Conservation (phyloP, 2,329 filamentous ascomycete species). For the Verticillium albo-atrum region DNA sequence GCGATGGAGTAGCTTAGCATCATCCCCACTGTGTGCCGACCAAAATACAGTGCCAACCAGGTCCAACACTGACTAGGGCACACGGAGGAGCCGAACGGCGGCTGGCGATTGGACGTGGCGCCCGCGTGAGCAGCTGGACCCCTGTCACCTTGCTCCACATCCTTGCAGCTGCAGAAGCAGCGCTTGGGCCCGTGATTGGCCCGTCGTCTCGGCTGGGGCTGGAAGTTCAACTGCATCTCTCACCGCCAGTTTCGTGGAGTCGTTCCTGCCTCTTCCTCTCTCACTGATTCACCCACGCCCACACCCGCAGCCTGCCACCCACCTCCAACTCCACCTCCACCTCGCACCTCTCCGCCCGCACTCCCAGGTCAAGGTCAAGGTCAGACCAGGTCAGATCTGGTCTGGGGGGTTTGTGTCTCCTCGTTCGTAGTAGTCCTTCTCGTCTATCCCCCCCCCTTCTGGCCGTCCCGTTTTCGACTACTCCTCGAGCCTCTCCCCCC, state of each 20-base stretch:
- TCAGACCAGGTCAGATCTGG: background rate
- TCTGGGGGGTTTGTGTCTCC: background rate
- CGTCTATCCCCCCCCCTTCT: constrained; percentile 6
- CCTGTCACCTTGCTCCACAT: constrained; percentile 13
- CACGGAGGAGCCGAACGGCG: constrained; percentile 6
- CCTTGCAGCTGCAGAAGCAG: constrained; percentile 13
- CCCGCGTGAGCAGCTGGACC: constrained; percentile 12
- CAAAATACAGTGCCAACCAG: constrained; percentile 10
- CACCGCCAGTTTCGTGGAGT: constrained; percentile 23
- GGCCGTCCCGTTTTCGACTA: background rate
- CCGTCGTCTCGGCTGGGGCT: constrained; percentile 17
- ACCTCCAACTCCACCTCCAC: constrained; percentile 5
- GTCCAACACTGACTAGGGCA: background rate
- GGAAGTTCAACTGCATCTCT: constrained; percentile 20
- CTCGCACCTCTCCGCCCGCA: constrained; percentile 6
- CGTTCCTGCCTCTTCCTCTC: constrained; percentile 11
- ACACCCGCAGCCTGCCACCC: background rate
- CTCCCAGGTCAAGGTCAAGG: constrained; percentile 1
- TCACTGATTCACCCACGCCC: constrained; percentile 10
- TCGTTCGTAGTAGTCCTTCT: constrained; percentile 1
- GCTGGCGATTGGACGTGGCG: constrained; percentile 12
- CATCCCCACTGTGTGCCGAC: background rate
- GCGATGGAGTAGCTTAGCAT: background rate
- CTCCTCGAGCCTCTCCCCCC: constrained; percentile 1
- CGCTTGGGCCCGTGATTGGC: constrained; percentile 17